Percentiles rank a stretch among this genome's conserved stretches.
phyloP scores from a whole-genome alignment of 345 rosid genomes.

The Hypericum androsaemum region DNA sequence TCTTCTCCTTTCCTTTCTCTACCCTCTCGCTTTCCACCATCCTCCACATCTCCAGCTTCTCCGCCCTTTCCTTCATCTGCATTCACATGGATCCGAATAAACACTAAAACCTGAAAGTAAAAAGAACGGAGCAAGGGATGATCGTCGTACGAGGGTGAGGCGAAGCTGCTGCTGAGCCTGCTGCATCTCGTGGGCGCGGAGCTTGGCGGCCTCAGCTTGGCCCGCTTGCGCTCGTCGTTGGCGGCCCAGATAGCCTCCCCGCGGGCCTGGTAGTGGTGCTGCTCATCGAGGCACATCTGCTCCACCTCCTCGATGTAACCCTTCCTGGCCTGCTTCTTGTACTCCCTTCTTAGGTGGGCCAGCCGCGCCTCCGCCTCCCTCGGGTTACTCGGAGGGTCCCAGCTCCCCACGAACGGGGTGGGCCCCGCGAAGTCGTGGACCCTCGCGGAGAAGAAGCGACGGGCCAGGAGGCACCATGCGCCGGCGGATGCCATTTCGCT shows the following conservation, averaged over 20 bases:
- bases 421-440: slow-evolving; percentile 46
- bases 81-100: neutral
- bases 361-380: slow-evolving; percentile 63
- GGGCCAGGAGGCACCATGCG: slow-evolving; percentile 5
- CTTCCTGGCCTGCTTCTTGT: slow-evolving; percentile 67
- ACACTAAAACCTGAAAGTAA: neutral
- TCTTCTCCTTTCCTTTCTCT: slow-evolving; percentile 35
- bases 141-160: slow-evolving; percentile 27
- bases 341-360: slow-evolving; percentile 54
- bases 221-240: slow-evolving; percentile 66
- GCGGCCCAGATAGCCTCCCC: slow-evolving; percentile 53
- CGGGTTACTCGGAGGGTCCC: slow-evolving; percentile 58
- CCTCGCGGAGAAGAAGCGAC: slow-evolving; percentile 13
- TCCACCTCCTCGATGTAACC: slow-evolving; percentile 64
- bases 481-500: slow-evolving; percentile 12
- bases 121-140: neutral
- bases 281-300: slow-evolving; percentile 58
- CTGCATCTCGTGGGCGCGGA: slow-evolving; percentile 62
- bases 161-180: slow-evolving; percentile 58
- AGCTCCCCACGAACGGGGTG: slow-evolving; percentile 53
- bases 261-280: slow-evolving; percentile 62
- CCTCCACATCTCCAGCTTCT: slow-evolving; percentile 76
- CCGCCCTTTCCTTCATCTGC: slow-evolving; percentile 73
- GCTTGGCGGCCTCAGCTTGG: slow-evolving; percentile 83
- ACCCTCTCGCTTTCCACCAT: slow-evolving; percentile 38